Base-by-base conservation (phyloP, 805 yeast genomes). In the Metahyphopichia silvanorum region DNA sequence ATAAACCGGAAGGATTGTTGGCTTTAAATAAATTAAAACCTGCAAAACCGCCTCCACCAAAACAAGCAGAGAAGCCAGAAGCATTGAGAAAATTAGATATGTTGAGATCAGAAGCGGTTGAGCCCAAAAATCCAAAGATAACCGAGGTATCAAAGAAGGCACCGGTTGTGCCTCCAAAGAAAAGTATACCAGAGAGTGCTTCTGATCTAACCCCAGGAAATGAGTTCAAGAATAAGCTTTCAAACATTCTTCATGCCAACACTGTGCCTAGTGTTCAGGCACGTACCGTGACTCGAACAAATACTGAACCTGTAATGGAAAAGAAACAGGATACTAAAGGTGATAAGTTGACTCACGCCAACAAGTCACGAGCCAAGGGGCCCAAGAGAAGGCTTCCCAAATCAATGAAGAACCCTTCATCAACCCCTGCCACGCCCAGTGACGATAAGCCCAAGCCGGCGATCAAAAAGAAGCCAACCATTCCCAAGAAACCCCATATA, bases 321-420 rank as follows among this genome's bases (percentile, higher is more conserved):
- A 14, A 40, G 42, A 24, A 31, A 52, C 3, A 42, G 19, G 28
- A 44, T 44, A 47, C 16, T 44, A 40, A 26, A 33, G 51, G 24
- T 2, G 52, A 42, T 10, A 60, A 60, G 25, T 51, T 74, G 28
- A 53, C 53, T 0, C 79, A 75, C 47, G 51, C 69, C 2, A 74
- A 63, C 27, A 76, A 74, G 43, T 35, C 51, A 0, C 54, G 81
- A 33, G 56, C 77, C 12, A 67, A 58, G 34, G 81, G 81, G 0
- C 81, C 81, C 1, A 71, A 65, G 44, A 52, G 80, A 40, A 55
- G 70, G 31, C 54, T 69, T 13, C 79, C 79, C 1, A 57, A 60
- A 32, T n/a, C n/a, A n/a, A n/a, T n/a, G n/a, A n/a, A n/a, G n/a
- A n/a, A n/a, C n/a, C n/a, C n/a, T n/a, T n/a, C n/a, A n/a, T n/a